Evolutionary conservation across 257 asterid genomes (phyloP), one percentile per base, ranked within the genome.

Genomic region (Catharanthus roseus): DNA sequence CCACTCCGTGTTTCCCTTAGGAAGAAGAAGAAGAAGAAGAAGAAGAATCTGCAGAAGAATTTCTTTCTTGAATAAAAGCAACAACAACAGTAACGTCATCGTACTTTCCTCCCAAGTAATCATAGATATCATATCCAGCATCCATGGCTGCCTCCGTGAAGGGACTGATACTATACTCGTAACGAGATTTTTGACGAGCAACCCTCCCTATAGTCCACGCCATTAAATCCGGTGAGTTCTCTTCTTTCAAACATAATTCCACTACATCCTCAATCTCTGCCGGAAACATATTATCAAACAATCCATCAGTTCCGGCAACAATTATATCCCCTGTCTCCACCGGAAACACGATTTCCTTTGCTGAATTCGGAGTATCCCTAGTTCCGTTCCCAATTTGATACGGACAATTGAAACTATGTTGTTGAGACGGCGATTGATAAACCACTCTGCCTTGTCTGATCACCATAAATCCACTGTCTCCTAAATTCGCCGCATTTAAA

Each of bases 31-130:
- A n/a, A 42, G 49, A 8, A 42, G 11, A 15, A 6, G 11, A 9
- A 42, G 0, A 15, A 42, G 11, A 5, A 10, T 42, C 15, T 8
- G 49, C 49, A 10, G 9, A 8, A 42, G 49, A 42, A 42, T 12
- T 15, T 42, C 49, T 42, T 1, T 41, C 51, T 10, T 64, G 31
- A 3, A 81, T 18, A 38, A 49, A 33, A 31, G 85, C 90, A 31
- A 77, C 79, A 6, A 82, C 33, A 0, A 82, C 87, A 3, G 90
- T 84, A 50, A 87, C 76, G 41, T 87, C 90, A 70, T 87, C 93
- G 4, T 36, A 15, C 55, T 84, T 86, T 49, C 91, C 89, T 9
- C 91, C 91, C 11, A 1, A n/a, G 66, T 39, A 70, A 23, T 47
- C 11, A 5, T 4, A 3, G 15, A 0, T 34, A 5, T 3, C 5